These are phyloP conservation scores for Porcisia deanei DNA, from an alignment of 208 protist species.

Conservation along the genomic window DNA sequence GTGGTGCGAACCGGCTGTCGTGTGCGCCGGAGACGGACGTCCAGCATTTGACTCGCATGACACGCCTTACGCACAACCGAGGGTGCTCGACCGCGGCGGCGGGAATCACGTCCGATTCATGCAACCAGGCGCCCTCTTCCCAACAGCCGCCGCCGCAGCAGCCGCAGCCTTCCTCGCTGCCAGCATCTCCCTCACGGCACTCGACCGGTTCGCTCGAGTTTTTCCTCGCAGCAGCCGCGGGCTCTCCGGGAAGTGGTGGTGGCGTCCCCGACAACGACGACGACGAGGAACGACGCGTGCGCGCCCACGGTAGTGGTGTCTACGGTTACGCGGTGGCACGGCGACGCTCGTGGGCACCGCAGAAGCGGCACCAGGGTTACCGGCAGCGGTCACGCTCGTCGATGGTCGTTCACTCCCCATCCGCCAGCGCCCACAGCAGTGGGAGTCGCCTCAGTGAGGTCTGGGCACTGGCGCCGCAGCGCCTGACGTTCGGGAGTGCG, in stretches of 20 bases:
- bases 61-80: constrained; percentile 9
- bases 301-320: constrained; percentile 9
- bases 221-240: constrained; percentile 3
- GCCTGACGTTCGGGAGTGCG: constrained; percentile 30
- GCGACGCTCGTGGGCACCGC: constrained; percentile 30
- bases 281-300: neutral
- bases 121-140: neutral
- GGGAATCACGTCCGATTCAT: neutral
- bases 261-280: neutral
- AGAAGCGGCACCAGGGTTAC: constrained; percentile 11
- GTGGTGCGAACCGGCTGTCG: constrained; percentile 5
- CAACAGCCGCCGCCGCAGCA: neutral
- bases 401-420: neutral
- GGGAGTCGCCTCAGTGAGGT: neutral
- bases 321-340: constrained; percentile 28
- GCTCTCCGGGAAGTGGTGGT: neutral
- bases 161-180: neutral
- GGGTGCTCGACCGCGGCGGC: neutral
- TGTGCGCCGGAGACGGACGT: constrained; percentile 20
- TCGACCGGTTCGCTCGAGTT: constrained; percentile 31
- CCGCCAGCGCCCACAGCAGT: constrained; percentile 4
- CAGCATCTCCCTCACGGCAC: constrained; percentile 10
- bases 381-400: constrained; percentile 2
- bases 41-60: constrained; percentile 26
- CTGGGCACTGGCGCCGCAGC: constrained; percentile 17